phyloP scores from a whole-genome alignment of 164 flowering plant species.

The Sextonia rubra region DNA sequence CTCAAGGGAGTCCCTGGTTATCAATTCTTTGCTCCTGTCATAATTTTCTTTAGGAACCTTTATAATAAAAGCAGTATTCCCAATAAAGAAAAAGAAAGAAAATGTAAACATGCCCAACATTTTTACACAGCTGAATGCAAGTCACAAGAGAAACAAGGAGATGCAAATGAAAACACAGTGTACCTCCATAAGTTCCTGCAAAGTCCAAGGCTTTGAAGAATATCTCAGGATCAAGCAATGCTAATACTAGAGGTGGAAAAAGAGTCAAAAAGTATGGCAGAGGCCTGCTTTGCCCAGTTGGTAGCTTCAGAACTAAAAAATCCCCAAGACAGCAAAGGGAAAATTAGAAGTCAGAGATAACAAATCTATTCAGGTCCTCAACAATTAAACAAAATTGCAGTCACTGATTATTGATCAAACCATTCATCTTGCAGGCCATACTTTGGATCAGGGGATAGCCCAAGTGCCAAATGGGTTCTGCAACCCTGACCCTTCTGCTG shows the following conservation, averaged over 20 bases:
- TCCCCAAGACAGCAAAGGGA: not conserved
- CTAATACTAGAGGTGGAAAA: constrained; percentile 70
- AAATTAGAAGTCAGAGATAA: not conserved
- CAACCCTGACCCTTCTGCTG: not conserved
- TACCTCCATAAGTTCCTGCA: constrained; percentile 99
- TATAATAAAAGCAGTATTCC: too few species aligned
- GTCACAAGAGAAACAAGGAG: not conserved
- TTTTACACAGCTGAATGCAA: not conserved
- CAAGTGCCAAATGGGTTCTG: not conserved
- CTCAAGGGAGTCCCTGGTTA: too few species aligned
- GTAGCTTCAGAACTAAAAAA: constrained; percentile 77
- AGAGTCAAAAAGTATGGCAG: constrained; percentile 69
- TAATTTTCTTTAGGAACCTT: too few species aligned
- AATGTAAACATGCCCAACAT: not conserved
- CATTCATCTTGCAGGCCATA: not conserved
- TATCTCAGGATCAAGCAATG: constrained; percentile 87
- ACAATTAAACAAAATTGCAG: not conserved
- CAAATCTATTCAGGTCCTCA: not conserved
- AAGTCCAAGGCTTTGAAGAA: constrained; percentile 95
- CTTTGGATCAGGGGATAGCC: not conserved
- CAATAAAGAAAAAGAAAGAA: too few species aligned
- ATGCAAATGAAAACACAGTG: not conserved
- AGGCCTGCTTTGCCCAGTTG: constrained; percentile 60
- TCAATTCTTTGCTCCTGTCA: too few species aligned
- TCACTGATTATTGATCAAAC: not conserved